Evolutionary conservation across 2,329 filamentous ascomycete genomes (phyloP), one percentile per base, ranked within the genome.

Genomic region (Hypoxylon sp.): DNA sequence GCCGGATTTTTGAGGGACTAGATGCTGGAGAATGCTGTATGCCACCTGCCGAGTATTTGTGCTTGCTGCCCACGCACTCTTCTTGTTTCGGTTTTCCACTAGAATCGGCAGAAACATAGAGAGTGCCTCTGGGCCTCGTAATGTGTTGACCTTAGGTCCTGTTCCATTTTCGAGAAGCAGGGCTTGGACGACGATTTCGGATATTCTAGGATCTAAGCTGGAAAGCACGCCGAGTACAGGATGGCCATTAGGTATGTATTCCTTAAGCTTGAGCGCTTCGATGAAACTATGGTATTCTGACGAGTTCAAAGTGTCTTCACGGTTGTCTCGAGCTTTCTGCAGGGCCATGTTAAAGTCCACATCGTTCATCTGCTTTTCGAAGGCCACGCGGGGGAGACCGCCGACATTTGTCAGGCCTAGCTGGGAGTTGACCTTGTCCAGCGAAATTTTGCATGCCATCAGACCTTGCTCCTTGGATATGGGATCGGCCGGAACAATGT

Each of bases 401-500:
- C 62, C 68, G 73, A 78, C 4, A 60, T 48, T 37, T 33, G 53
- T 52, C 29, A 69, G 24, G 8, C 61, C 57, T 17, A 72, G 37
- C n/a, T 42, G 47, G 3, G 60, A 33, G 40, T 69, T 72, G 9
- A 70, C 63, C 8, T 61, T 45, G 8, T 74, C 57, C 23, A 63
- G 55, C 63, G 73, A 78, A 60, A 77, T 82, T 21, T 72, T 71
- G 41, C 57, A 67, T 24, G 69, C 77, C 62, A 62, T 63, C 55
- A 54, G 54, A 63, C 59, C 46, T 42, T 47, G 13, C 35, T 20
- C 57, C 15, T 40, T 64, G 46, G 21, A 64, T 15, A n/a, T 53
- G 31, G 1, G 63, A 31, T 48, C 63, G 58, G 26, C 71, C 56
- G 21, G 70, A 27, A 21, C 79, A 1, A 94, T 72, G 43, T 91